phyloP scores from a whole-genome alignment of 805 yeast species.

The Yarrowia alimentaria region DNA sequence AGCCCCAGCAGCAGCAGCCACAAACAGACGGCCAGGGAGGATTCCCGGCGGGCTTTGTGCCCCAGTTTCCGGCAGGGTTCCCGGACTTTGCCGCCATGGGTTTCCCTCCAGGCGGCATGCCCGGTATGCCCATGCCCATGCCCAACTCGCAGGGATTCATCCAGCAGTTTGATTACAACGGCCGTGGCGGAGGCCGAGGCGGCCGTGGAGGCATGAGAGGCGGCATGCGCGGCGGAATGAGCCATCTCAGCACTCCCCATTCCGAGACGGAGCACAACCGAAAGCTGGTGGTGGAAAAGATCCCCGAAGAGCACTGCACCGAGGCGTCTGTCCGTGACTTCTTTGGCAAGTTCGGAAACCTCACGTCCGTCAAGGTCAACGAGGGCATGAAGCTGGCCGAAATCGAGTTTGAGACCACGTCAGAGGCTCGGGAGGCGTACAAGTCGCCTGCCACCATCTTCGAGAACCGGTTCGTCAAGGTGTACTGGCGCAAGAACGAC shows the following conservation, averaged over 20 bases:
- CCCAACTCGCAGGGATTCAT: constrained; percentile 34
- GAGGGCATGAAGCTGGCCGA: constrained; percentile 40
- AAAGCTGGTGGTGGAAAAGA: constrained; percentile 44
- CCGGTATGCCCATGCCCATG: constrained; percentile 29
- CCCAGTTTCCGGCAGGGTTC: constrained; percentile 25
- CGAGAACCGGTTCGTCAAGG: constrained; percentile 50
- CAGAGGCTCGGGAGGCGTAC: constrained; percentile 47
- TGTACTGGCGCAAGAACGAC: constrained; percentile 43
- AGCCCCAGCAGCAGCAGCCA: not conserved
- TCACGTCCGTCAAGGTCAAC: constrained; percentile 39
- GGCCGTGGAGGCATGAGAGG: no score
- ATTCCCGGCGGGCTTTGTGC: constrained; percentile 10
- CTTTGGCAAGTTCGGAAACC: constrained; percentile 46
- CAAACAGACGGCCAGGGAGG: constrained; percentile 2
- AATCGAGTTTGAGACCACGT: constrained; percentile 43
- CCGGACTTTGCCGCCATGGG: no score
- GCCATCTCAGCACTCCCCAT: constrained; percentile 31
- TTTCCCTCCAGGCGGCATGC: constrained; percentile 28
- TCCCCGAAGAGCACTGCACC: constrained; percentile 46
- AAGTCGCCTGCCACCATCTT: constrained; percentile 47
- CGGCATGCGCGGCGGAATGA: no score
- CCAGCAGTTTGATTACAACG: no score
- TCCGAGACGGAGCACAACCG: constrained; percentile 37
- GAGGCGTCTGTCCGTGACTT: constrained; percentile 40
- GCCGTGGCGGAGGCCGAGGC: no score